Evolutionary conservation across 2,329 filamentous ascomycete genomes (phyloP).

Genomic region (Arachnopeziza araneosa): DNA sequence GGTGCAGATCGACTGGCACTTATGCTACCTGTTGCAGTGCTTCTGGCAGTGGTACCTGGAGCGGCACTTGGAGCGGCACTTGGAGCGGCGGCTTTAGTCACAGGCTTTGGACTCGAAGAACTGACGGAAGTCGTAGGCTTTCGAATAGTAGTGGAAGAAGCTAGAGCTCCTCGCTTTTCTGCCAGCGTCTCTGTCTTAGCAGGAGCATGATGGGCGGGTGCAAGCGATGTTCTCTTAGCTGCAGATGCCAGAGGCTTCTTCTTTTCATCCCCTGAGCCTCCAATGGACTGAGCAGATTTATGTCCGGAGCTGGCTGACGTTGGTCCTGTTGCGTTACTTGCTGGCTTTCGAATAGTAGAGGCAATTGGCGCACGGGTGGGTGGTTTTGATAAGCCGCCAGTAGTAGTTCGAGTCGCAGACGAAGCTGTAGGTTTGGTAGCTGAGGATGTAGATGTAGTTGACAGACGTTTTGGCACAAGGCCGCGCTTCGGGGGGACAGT

Average conservation of each 20-base stretch:
- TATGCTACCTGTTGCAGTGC: constrained; percentile 26
- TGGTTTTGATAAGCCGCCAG: constrained; percentile 31
- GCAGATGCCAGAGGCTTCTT: constrained; percentile 23
- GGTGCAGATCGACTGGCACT: constrained; percentile 30
- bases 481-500: constrained; percentile 25
- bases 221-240: constrained; percentile 28
- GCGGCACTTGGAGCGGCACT: background rate
- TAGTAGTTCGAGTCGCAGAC: constrained; percentile 23
- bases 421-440: constrained; percentile 23
- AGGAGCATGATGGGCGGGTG: constrained; percentile 21
- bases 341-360: constrained; percentile 25
- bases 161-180: constrained; percentile 24
- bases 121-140: constrained; percentile 25
- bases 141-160: constrained; percentile 27
- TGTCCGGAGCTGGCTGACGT: constrained; percentile 27
- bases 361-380: constrained; percentile 26
- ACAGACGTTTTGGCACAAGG: constrained; percentile 23
- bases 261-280: constrained; percentile 30
- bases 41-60: background rate
- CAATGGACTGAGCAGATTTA: constrained; percentile 24
- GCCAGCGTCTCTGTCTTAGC: constrained; percentile 24
- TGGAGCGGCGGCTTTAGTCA: constrained; percentile 27
- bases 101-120: constrained; percentile 32
- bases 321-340: constrained; percentile 27
- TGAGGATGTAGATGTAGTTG: constrained; percentile 21